Percentiles rank a stretch among this genome's conserved stretches.
These are phyloP conservation scores for Anastatica hierochuntica DNA, from an alignment of 345 rosid genomes.

Conservation along the genomic window DNA sequence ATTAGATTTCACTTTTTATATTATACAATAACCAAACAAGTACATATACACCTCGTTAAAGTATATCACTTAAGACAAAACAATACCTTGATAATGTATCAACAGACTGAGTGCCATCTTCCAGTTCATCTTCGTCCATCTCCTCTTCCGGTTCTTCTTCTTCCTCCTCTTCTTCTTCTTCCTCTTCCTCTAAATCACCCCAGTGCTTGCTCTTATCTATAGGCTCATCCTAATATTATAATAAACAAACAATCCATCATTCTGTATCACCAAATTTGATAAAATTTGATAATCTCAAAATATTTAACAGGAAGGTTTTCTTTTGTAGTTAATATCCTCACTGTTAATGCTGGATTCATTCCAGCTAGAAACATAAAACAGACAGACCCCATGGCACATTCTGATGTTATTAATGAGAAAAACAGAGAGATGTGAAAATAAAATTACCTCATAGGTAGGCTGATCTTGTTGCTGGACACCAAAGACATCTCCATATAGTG, in stretches of 20 bases:
- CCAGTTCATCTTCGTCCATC: conserved; percentile 86
- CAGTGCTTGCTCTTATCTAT: conserved; percentile 95
- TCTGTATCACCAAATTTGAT: neutral
- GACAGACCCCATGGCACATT: no score
- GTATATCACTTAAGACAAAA: neutral
- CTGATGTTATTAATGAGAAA: neutral
- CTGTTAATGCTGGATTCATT: no score
- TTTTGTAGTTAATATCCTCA: no score
- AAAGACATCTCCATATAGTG: conserved; percentile 97
- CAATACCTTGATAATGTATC: conserved; percentile 89
- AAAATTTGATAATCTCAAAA: neutral
- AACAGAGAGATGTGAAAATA: neutral
- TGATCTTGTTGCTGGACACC: conserved; percentile 93
- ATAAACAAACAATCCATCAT: neutral
- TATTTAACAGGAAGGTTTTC: no score
- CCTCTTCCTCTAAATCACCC: conserved; percentile 99
- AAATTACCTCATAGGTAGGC: conserved; percentile 79
- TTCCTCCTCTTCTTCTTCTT: conserved; percentile 47
- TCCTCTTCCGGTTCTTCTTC: conserved; percentile 70
- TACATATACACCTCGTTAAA: neutral
- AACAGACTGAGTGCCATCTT: conserved; percentile 83
- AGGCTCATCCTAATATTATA: conserved; percentile 72
- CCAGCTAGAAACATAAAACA: no score
- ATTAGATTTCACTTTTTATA: neutral
- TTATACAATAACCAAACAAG: neutral